Evolutionary conservation across 192 early-diverging fungal genomes (phyloP).

Genomic region (Coemansia sp.): DNA sequence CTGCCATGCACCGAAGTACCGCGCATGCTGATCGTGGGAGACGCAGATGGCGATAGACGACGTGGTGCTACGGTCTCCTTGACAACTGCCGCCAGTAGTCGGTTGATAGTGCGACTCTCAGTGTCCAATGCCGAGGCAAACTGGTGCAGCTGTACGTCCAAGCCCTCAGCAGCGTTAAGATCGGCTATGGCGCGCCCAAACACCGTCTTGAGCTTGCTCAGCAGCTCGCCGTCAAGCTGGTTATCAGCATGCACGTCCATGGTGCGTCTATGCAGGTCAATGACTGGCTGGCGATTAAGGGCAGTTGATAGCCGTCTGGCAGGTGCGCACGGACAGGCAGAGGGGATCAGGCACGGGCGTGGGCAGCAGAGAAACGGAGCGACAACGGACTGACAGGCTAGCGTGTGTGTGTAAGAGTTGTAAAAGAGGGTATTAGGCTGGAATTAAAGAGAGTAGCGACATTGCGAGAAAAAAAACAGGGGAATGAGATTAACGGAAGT

Average conservation of each 20-base stretch:
- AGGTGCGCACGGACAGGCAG: too few relatives aligned
- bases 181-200: slow-evolving; percentile 29
- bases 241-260: too few relatives aligned
- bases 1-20: slow-evolving; percentile 28
- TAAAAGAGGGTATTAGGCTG: background rate
- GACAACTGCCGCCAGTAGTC: slow-evolving; percentile 35
- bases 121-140: slow-evolving; percentile 33
- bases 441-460: background rate
- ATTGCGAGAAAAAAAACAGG: background rate
- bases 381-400: background rate
- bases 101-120: slow-evolving; percentile 26
- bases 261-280: too few relatives aligned
- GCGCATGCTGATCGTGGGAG: slow-evolving; percentile 27
- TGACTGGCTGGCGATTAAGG: too few relatives aligned
- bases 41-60: slow-evolving; percentile 24
- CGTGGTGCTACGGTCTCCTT: slow-evolving; percentile 37
- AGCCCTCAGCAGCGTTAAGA: slow-evolving; percentile 33
- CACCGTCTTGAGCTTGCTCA: too few relatives aligned
- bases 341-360: too few relatives aligned
- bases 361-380: too few relatives aligned
- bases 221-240: too few relatives aligned
- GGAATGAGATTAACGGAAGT: background rate
- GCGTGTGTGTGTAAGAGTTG: background rate
- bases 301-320: too few relatives aligned
- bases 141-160: slow-evolving; percentile 34